Evolutionary conservation across 176 grass and related monocot genomes (phyloP).

Genomic region (Phragmites australis): DNA sequence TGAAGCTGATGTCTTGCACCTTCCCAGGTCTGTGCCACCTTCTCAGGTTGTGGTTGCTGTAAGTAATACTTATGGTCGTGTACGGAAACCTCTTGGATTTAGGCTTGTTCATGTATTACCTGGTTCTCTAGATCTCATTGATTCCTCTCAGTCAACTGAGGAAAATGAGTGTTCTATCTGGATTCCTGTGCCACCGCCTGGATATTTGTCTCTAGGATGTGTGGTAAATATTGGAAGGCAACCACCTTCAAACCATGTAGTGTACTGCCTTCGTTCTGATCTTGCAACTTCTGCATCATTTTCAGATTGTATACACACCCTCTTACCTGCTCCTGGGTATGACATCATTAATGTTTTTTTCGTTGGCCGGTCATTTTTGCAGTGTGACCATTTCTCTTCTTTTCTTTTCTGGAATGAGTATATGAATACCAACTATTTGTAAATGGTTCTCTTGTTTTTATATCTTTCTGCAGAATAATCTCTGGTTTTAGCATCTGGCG

Average conservation of each 20-base stretch:
- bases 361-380: conserved; percentile 21
- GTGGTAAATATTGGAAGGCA: conserved; percentile 71
- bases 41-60: conserved; percentile 94
- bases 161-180: conserved; percentile 86
- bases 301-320: conserved; percentile 71
- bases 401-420: conserved; percentile 10
- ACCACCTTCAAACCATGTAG: conserved; percentile 83
- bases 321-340: conserved; percentile 61
- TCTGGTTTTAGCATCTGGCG: conserved; percentile 89
- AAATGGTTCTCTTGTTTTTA: conserved; percentile 10
- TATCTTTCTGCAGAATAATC: conserved; percentile 43
- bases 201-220: conserved; percentile 86
- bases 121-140: conserved; percentile 38
- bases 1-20: conserved; percentile 31
- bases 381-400: conserved; percentile 8
- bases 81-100: conserved; percentile 89
- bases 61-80: conserved; percentile 94
- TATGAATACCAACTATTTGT: not conserved
- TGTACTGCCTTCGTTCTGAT: conserved; percentile 92
- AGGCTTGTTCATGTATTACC: conserved; percentile 64
- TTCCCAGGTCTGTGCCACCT: conserved; percentile 79
- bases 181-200: conserved; percentile 77
- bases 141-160: conserved; percentile 33
- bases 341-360: conserved; percentile 16
- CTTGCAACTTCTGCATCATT: conserved; percentile 71